A percentile compares a stretch with the other conserved stretches of the same genome.
Evolutionary conservation across 352 stramenopile species (phyloP).

Genomic region (Phytopythium mirpurense): DNA sequence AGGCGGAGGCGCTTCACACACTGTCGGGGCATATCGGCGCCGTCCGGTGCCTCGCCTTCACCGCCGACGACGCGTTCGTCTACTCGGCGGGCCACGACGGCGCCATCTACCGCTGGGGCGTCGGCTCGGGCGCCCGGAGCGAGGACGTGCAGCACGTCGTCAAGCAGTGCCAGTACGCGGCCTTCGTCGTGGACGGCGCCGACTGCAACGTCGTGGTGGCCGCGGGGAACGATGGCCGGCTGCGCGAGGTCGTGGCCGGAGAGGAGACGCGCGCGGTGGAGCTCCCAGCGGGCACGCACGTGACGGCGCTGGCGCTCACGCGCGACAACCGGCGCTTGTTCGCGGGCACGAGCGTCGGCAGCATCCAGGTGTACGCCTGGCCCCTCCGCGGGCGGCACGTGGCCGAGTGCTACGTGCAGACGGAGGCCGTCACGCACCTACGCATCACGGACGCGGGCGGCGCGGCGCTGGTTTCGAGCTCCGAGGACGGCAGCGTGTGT

Average conservation of each 20-base stretch:
- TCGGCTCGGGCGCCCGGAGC: slow-evolving; percentile 41
- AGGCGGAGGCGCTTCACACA: slow-evolving; percentile 59
- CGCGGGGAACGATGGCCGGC: slow-evolving; percentile 55
- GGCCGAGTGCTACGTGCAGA: slow-evolving; percentile 50
- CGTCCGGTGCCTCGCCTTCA: slow-evolving; percentile 63
- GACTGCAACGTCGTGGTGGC: slow-evolving; percentile 50
- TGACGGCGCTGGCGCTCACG: slow-evolving; percentile 56
- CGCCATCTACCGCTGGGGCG: slow-evolving; percentile 77
- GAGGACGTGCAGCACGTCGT: slow-evolving; percentile 73
- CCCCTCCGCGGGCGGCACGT: slow-evolving; percentile 37
- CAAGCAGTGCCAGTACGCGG: slow-evolving; percentile 73
- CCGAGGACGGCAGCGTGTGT: slow-evolving; percentile 57
- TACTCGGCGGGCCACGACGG: slow-evolving; percentile 78
- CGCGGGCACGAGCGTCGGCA: slow-evolving; percentile 54
- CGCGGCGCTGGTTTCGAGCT: slow-evolving; percentile 38
- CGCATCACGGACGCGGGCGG: slow-evolving; percentile 73
- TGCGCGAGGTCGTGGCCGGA: slow-evolving; percentile 52
- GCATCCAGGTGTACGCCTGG: slow-evolving; percentile 58
- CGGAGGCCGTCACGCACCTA: slow-evolving; percentile 57
- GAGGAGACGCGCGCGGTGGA: slow-evolving; percentile 57
- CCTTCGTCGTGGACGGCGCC: slow-evolving; percentile 42
- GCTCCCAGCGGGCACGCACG: slow-evolving; percentile 25
- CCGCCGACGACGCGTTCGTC: slow-evolving; percentile 62
- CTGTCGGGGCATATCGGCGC: slow-evolving; percentile 80
- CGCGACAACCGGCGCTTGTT: slow-evolving; percentile 63